Percentiles rank a stretch among this genome's conserved stretches.
Evolutionary conservation across 305 asterid species (phyloP).

Genomic region (Plantago coronopus): DNA sequence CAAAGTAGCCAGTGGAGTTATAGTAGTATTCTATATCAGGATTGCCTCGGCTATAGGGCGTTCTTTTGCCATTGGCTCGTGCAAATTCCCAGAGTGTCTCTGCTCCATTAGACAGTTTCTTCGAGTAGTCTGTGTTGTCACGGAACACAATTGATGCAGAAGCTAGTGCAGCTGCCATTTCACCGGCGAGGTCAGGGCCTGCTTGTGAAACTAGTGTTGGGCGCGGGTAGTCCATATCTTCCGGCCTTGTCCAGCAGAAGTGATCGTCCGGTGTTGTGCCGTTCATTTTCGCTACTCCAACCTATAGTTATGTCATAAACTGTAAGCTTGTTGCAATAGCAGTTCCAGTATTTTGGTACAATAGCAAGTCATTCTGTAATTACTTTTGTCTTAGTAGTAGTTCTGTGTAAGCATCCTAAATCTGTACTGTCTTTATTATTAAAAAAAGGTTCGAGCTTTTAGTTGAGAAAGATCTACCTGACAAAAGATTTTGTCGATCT

Average conservation of each 20-base stretch:
- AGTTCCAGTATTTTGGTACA: too few relatives aligned
- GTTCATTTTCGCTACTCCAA: constrained; percentile 55
- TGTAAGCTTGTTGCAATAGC: too few relatives aligned
- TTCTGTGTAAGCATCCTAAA: too few relatives aligned
- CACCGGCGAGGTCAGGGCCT: constrained; percentile 75
- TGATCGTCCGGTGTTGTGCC: constrained; percentile 73
- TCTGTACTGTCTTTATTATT: too few relatives aligned
- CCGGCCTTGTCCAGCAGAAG: constrained; percentile 84
- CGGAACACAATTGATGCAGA: constrained; percentile 87
- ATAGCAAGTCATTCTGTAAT: too few relatives aligned
- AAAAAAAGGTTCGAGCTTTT: background rate
- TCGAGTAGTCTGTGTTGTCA: constrained; percentile 43
- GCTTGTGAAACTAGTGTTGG: constrained; percentile 33
- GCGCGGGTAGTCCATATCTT: constrained; percentile 77
- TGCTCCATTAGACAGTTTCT: constrained; percentile 50
- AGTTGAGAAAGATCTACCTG: constrained; percentile 37
- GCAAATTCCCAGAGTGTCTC: constrained; percentile 53
- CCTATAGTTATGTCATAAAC: constrained; percentile 29
- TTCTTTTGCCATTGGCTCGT: constrained; percentile 34
- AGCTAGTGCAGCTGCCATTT: constrained; percentile 82
- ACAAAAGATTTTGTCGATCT: constrained; percentile 52
- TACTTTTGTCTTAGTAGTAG: too few relatives aligned
- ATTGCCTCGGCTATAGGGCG: constrained; percentile 46
- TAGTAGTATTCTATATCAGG: constrained; percentile 53
- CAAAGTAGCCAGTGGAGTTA: constrained; percentile 67